Base-by-base conservation (phyloP, 768 basidiomycete genomes). In the Crucibulum laeve region DNA sequence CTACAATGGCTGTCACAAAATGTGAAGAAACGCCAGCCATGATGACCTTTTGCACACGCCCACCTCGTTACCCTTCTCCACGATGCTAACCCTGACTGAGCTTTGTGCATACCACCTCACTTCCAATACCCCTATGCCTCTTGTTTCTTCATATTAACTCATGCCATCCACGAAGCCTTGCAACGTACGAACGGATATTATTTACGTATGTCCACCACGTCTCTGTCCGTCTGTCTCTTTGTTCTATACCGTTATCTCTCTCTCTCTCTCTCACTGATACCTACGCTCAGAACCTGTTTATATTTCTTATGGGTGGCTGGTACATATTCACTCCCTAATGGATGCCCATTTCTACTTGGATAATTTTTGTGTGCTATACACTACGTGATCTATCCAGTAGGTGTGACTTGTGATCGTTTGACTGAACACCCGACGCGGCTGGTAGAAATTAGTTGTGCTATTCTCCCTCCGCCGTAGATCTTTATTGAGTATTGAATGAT, bases 1-100 rank as follows among this genome's bases (percentile, higher is more conserved):
- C 79, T 97, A 36, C 91, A 94, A 65, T 97, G 94, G 94, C 71
- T 97, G 55, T 94, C 91, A 42, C 91, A 93, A 68, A 96, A 96
- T 62, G 91, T 96, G 59, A 94, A 95, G 77, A 91, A 91, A 63
- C 85, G 87, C 51, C 85, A 88, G 65, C 80, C 77, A 65, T 89
- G 64, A 73, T 15, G 38, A 42, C 23, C 43, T 48, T 35, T 42
- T 23, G 19, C 8, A 38, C 34, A n/a, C 35, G 32, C 41, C 18
- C 51, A 39, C 42, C 45, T 57, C 48, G 43, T 55, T 39, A 54
- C 53, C 53, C 21, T 50, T 58, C 40, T 51, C 51, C 53, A 40
- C 54, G 53, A 45, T 43, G 45, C 53, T 51, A 53, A 36, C 52
- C 32, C 54, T 44, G 40, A 43, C 14, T 44, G 37, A n/a, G 38